phyloP scores from a whole-genome alignment of 257 asterid genomes.

The Oldenlandia corymbosa region DNA sequence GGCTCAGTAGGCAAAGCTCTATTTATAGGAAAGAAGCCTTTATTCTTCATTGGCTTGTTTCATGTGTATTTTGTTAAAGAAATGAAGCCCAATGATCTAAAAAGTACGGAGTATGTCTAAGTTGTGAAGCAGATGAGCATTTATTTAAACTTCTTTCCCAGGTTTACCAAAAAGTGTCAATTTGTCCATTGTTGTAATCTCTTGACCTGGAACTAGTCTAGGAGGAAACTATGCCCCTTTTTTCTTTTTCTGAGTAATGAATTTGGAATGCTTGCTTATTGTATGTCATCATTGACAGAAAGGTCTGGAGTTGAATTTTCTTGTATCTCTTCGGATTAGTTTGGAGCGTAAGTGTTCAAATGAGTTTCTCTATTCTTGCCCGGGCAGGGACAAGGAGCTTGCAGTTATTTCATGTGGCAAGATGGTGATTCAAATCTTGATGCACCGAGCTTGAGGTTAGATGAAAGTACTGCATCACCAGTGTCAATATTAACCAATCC shows the following conservation, averaged over 20 bases:
- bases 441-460: constrained; percentile 4
- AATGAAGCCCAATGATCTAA: neutral
- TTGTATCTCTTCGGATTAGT: neutral
- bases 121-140: too few species aligned
- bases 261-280: neutral
- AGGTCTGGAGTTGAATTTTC: neutral
- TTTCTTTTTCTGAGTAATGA: neutral
- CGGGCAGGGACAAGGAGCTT: constrained; percentile 54
- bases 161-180: too few species aligned
- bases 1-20: neutral
- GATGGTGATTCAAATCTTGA: constrained; percentile 28
- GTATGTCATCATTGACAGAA: neutral
- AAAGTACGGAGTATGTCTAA: neutral
- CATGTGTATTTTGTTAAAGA: neutral
- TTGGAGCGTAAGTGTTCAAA: neutral
- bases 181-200: too few species aligned
- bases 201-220: neutral
- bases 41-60: neutral
- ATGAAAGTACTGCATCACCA: constrained; percentile 10
- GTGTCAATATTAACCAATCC: constrained; percentile 9
- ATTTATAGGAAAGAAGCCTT: neutral
- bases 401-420: constrained; percentile 42
- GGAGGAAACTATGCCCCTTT: too few species aligned
- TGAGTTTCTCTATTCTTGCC: neutral
- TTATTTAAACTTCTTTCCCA: too few species aligned